phyloP scores from a whole-genome alignment of 2,329 filamentous ascomycete species.

The Alternaria novae-zelandiae region DNA sequence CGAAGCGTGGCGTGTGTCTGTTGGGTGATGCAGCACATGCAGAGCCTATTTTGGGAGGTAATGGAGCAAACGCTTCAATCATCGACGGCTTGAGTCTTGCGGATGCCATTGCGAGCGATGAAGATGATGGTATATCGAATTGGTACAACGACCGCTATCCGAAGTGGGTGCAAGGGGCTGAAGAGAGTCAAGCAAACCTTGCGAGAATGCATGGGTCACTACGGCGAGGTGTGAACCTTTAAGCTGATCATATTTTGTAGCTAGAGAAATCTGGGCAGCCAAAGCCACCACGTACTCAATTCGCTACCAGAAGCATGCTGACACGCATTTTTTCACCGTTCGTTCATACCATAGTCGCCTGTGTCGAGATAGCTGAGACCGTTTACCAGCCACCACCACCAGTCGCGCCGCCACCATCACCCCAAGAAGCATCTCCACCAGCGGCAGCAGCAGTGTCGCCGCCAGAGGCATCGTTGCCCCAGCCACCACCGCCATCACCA shows the following conservation, averaged over 20 bases:
- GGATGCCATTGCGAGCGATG: background rate
- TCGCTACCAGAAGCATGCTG: background rate
- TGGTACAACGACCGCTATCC: background rate
- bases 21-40: conserved; percentile 52
- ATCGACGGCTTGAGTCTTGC: conserved; percentile 45
- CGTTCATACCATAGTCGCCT: background rate
- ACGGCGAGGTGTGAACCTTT: background rate
- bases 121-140: background rate
- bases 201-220: background rate
- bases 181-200: background rate
- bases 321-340: background rate
- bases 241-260: background rate
- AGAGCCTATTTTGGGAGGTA: conserved; percentile 50
- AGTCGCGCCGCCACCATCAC: background rate
- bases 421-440: conserved; percentile 30
- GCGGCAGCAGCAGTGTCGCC: conserved; percentile 9
- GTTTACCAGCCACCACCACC: conserved; percentile 16
- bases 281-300: background rate
- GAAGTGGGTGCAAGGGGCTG: background rate
- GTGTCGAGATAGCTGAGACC: background rate
- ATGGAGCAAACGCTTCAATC: conserved; percentile 51
- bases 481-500: conserved; percentile 16
- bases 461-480: conserved; percentile 17
- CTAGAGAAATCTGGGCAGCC: background rate
- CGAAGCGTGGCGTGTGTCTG: conserved; percentile 3